phyloP scores from a whole-genome alignment of 2,329 filamentous ascomycete species.

The Plenodomus lindquistii region DNA sequence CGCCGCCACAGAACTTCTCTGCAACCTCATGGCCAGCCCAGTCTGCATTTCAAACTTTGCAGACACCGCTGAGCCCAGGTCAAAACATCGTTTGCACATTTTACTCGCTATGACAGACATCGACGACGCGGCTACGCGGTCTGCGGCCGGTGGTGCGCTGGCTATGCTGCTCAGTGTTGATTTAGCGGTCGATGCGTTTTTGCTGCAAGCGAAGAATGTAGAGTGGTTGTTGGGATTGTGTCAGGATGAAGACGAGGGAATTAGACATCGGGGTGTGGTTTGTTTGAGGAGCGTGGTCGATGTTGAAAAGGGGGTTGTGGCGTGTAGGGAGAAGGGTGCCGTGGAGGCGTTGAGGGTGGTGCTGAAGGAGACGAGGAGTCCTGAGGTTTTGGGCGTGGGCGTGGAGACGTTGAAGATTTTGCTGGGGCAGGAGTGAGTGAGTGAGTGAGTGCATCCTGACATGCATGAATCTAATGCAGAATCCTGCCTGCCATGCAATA shows the following conservation, averaged over 20 bases:
- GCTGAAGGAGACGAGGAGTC: conserved; percentile 68
- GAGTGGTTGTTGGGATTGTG: conserved; percentile 81
- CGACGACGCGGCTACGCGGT: conserved; percentile 76
- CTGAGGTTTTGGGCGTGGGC: conserved; percentile 71
- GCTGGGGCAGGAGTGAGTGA: conserved; percentile 39
- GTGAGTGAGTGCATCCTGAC: too few species aligned
- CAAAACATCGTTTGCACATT: conserved; percentile 76
- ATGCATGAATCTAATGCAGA: too few species aligned
- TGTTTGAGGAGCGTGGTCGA: conserved; percentile 74
- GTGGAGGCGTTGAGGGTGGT: conserved; percentile 70
- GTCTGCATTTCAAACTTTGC: conserved; percentile 71
- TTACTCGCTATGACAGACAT: conserved; percentile 86
- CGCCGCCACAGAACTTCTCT: conserved; percentile 84
- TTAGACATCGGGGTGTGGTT: conserved; percentile 74
- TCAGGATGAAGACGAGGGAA: conserved; percentile 67
- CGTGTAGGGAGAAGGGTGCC: conserved; percentile 60
- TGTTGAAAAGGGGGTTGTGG: conserved; percentile 47
- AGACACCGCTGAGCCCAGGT: conserved; percentile 63
- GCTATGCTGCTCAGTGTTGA: conserved; percentile 83
- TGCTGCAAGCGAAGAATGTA: conserved; percentile 70
- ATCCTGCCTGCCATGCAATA: too few species aligned
- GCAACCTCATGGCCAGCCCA: conserved; percentile 78
- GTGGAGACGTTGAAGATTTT: conserved; percentile 74
- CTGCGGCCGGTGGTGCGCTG: conserved; percentile 84
- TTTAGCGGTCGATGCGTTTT: conserved; percentile 69